Base-by-base conservation (phyloP, 805 yeast genomes). In the Ogataea thermomethanolica region DNA sequence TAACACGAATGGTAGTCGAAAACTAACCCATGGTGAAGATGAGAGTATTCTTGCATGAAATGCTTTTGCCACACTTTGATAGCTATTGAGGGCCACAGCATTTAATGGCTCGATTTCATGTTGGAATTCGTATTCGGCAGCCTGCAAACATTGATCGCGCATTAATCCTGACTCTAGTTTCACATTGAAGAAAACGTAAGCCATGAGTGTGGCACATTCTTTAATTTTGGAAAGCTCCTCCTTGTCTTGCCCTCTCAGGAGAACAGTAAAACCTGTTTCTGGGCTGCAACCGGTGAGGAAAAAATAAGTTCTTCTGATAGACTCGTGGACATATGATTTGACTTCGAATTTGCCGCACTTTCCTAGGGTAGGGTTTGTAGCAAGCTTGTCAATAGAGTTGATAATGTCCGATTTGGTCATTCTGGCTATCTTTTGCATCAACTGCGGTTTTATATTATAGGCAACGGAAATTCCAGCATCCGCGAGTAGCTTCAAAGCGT, bases 401-500 rank as follows among this genome's bases (percentile, higher is more conserved):
- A 87, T 84, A 15, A 95, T 79, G 54, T 89, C 96, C 1, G 95
- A 89, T 35, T 78, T 80, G 0, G 96, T 84, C 47, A 88, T 70
- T 39, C 88, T 68, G 0, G 96, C 76, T 4, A 91, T 73, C 39
- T 95, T 70, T 46, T 81, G 84, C 30, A 93, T 74, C 1, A 89
- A 90, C 49, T 80, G 88, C 0, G 85, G 86, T 55, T 93, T 88
- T 43, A 88, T 74, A 48, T 85, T 80, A 28, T 81, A 77, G 2
- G 90, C 83, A 3, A 91, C 97, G 0, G 95, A 79, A 10, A 93
- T 78, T 1, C 84, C 84, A 0, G 87, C 81, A 14, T 81, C 80
- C 33, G 80, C 81, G 15, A 93, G 66, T 45, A 85, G 62, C 30
- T 78, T 73, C 33, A 86, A 64, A 0, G 97, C 98, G 25, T 82